phyloP scores from a whole-genome alignment of 176 grass and related monocot genomes.

The Avena eriantha region DNA sequence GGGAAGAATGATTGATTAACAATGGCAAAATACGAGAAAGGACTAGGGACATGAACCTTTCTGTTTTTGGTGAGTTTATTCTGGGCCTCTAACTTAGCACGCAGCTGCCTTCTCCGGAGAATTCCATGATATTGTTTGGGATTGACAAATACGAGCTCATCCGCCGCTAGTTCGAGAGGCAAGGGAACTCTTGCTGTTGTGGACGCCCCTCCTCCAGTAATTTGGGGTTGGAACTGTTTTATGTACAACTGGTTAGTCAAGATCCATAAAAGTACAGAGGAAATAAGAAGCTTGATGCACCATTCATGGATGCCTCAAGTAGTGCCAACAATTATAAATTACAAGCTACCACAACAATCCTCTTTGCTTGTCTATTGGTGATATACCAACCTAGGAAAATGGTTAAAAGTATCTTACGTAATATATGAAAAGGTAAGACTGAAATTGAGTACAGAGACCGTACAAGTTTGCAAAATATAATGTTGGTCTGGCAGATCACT shows the following conservation, averaged over 20 bases:
- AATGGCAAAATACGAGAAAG: slow-evolving; percentile 27
- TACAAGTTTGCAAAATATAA: not conserved
- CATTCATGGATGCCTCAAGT: not conserved
- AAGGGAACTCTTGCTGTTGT: slow-evolving; percentile 62
- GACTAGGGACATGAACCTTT: slow-evolving; percentile 49
- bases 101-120: slow-evolving; percentile 79
- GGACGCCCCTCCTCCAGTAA: slow-evolving; percentile 23
- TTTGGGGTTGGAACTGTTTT: slow-evolving; percentile 56
- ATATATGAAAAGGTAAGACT: slow-evolving; percentile 1
- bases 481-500: not conserved
- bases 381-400: slow-evolving; percentile 13
- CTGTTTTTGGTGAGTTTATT: slow-evolving; percentile 65
- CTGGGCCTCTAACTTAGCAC: slow-evolving; percentile 85
- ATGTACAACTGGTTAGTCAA: slow-evolving; percentile 34
- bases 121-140: slow-evolving; percentile 89
- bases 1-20: not conserved
- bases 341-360: not conserved
- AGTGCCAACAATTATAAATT: not conserved
- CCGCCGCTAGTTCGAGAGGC: slow-evolving; percentile 66
- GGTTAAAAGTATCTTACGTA: not conserved
- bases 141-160: slow-evolving; percentile 86
- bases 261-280: not conserved
- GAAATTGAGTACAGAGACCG: not conserved
- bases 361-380: not conserved
- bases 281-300: not conserved